A percentile compares a stretch with the other conserved stretches of the same genome.
Conservation (phyloP, 768 basidiomycete species). For the Rhodotorula graminis region DNA sequence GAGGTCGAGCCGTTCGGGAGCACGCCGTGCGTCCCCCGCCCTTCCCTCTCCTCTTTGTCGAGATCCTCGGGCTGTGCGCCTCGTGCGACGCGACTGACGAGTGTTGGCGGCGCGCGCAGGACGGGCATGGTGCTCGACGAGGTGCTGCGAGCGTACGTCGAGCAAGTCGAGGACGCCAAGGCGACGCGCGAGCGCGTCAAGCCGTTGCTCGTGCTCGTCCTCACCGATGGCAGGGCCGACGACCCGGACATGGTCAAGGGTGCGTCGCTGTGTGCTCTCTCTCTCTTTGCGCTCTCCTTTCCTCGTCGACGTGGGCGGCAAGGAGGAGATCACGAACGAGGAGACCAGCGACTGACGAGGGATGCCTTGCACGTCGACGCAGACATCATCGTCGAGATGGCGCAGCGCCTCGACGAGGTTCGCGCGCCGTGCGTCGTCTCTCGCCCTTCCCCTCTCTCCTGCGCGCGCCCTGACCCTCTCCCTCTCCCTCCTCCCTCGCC, state of each 20-base stretch:
- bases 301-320: no score
- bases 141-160: slow-evolving; percentile 36
- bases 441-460: no score
- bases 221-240: slow-evolving; percentile 39
- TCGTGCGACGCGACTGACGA: no score
- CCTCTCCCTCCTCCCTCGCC: no score
- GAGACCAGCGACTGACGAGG: background rate
- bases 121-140: slow-evolving; percentile 20
- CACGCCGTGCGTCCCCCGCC: slow-evolving; percentile 12
- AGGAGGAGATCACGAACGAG: no score
- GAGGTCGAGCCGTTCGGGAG: slow-evolving; percentile 18
- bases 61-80: no score
- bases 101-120: background rate
- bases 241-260: slow-evolving; percentile 28
- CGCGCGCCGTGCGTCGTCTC: slow-evolving; percentile 13
- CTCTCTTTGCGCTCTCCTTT: no score
- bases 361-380: background rate
- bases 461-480: background rate
- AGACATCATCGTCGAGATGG: slow-evolving; percentile 32
- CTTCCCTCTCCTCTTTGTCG: no score
- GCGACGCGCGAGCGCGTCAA: slow-evolving; percentile 20
- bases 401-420: slow-evolving; percentile 37
- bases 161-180: slow-evolving; percentile 32
- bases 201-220: slow-evolving; percentile 35
- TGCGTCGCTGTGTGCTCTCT: background rate